Percentiles rank a stretch among this genome's conserved stretches.
phyloP scores from a whole-genome alignment of 2,329 filamentous ascomycete genomes.

The Chrysoporthe cubensis region DNA sequence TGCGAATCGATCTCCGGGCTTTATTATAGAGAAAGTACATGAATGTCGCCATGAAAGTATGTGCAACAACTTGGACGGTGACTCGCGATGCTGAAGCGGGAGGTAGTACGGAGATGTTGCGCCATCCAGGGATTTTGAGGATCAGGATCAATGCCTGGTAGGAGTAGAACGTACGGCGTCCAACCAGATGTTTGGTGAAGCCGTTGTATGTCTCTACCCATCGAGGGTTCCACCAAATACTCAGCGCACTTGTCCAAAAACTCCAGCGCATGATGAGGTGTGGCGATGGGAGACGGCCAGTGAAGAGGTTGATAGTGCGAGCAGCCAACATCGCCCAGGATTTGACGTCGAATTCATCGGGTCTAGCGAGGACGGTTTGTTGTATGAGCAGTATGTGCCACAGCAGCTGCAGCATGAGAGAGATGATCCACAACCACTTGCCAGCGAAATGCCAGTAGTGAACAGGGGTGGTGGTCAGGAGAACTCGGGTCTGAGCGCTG shows the following conservation, averaged over 20 bases:
- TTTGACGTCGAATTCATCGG: constrained; percentile 31
- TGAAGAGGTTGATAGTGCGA: constrained; percentile 31
- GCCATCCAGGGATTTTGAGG: constrained; percentile 54
- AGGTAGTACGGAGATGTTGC: constrained; percentile 46
- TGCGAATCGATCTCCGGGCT: constrained; percentile 51
- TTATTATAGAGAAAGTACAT: constrained; percentile 53
- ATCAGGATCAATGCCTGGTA: constrained; percentile 64
- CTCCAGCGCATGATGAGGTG: constrained; percentile 51
- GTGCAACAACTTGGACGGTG: constrained; percentile 53
- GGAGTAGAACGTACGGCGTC: constrained; percentile 67
- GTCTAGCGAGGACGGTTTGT: constrained; percentile 30
- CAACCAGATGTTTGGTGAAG: constrained; percentile 62
- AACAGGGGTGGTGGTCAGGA: constrained; percentile 45
- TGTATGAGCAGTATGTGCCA: constrained; percentile 53
- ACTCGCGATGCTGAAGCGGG: constrained; percentile 43
- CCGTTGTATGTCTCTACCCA: constrained; percentile 64
- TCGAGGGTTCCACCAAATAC: constrained; percentile 71
- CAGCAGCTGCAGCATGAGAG: constrained; percentile 49
- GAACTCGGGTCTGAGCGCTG: constrained; percentile 51
- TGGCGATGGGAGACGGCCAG: constrained; percentile 46
- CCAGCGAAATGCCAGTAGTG: constrained; percentile 49
- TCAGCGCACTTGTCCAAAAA: constrained; percentile 52
- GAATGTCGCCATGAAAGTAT: constrained; percentile 58
- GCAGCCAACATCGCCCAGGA: constrained; percentile 21
- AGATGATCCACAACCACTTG: constrained; percentile 53